Evolutionary conservation across 2,329 filamentous ascomycete species (phyloP).

Genomic region (Diplocarpon rosae): DNA sequence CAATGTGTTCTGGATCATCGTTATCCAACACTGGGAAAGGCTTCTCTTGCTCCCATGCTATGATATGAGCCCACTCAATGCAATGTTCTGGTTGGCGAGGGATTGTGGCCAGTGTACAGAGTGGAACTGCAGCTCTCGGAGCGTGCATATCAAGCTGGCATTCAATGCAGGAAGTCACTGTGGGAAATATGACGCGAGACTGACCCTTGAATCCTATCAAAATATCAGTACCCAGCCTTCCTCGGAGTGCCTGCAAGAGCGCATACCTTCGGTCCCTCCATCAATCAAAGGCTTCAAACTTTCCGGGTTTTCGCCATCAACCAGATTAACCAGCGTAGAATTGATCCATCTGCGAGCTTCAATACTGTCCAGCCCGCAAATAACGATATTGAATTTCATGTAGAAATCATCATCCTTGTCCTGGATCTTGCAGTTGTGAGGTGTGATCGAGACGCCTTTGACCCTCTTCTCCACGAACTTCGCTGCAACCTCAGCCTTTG

Average conservation of each 20-base stretch:
- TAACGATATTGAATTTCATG: constrained; percentile 87
- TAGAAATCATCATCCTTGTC: constrained; percentile 96
- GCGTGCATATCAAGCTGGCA: constrained; percentile 98
- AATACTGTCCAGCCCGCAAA: constrained; percentile 93
- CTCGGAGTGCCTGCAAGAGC: too few relatives aligned
- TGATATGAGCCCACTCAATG: constrained; percentile 97
- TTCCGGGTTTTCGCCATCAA: constrained; percentile 72
- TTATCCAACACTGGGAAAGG: constrained; percentile 82
- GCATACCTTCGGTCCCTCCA: constrained; percentile 76
- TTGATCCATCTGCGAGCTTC: constrained; percentile 99
- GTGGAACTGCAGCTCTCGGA: constrained; percentile 88
- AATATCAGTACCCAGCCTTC: background rate
- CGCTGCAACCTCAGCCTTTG: constrained; percentile 87
- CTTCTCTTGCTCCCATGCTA: constrained; percentile 85
- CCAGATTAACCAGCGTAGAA: constrained; percentile 79
- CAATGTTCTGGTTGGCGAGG: constrained; percentile 96
- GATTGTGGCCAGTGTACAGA: constrained; percentile 93
- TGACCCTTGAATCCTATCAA: constrained; percentile 83
- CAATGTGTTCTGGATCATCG: constrained; percentile 92
- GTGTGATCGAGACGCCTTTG: constrained; percentile 82
- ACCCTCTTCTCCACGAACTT: constrained; percentile 84
- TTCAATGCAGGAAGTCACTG: constrained; percentile 91
- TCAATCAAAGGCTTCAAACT: constrained; percentile 89
- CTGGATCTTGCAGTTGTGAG: constrained; percentile 90
- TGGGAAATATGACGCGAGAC: constrained; percentile 81